A percentile compares a stretch with the other conserved stretches of the same genome.
Conservation (phyloP, 495 filamentous ascomycete species). For the Choiromyces venosus region DNA sequence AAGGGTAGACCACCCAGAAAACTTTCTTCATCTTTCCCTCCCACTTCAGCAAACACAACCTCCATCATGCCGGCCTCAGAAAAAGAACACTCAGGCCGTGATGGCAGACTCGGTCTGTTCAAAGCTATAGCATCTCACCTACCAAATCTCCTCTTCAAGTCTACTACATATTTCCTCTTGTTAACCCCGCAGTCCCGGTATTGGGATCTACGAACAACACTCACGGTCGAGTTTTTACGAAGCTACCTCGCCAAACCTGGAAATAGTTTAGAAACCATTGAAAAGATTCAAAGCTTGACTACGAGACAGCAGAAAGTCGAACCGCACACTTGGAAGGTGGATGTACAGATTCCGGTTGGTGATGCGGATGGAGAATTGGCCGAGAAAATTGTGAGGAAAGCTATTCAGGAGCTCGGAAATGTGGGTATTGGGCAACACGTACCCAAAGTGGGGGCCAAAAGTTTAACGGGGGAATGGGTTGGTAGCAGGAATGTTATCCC, state of each 20-base stretch:
- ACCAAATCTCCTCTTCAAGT: slow-evolving; percentile 27
- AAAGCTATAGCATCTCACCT: slow-evolving; percentile 28
- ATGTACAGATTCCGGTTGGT: slow-evolving; percentile 52
- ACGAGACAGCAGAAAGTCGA: slow-evolving; percentile 63
- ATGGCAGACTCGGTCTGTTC: slow-evolving; percentile 7
- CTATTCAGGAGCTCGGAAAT: slow-evolving; percentile 50
- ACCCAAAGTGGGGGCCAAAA: slow-evolving; percentile 48
- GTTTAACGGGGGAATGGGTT: slow-evolving; percentile 73
- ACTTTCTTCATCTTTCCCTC: not conserved
- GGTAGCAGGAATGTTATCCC: slow-evolving; percentile 59
- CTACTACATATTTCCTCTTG: slow-evolving; percentile 53
- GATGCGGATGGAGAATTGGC: slow-evolving; percentile 51
- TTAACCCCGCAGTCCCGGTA: slow-evolving; percentile 63
- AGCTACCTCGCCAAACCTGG: slow-evolving; percentile 49
- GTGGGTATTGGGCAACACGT: slow-evolving; percentile 52
- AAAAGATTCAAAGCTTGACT: slow-evolving; percentile 58
- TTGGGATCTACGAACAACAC: slow-evolving; percentile 70
- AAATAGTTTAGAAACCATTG: slow-evolving; percentile 46
- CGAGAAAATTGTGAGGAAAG: slow-evolving; percentile 55
- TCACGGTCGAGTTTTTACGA: slow-evolving; percentile 66
- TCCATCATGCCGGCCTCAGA: slow-evolving; percentile 17
- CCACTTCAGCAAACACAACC: not conserved
- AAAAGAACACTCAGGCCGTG: slow-evolving; percentile 1
- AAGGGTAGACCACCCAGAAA: not conserved
- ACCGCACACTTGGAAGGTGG: slow-evolving; percentile 74